These are phyloP conservation scores for Aphanocladium album DNA, from an alignment of 2,329 filamentous ascomycete species.

Conservation along the genomic window DNA sequence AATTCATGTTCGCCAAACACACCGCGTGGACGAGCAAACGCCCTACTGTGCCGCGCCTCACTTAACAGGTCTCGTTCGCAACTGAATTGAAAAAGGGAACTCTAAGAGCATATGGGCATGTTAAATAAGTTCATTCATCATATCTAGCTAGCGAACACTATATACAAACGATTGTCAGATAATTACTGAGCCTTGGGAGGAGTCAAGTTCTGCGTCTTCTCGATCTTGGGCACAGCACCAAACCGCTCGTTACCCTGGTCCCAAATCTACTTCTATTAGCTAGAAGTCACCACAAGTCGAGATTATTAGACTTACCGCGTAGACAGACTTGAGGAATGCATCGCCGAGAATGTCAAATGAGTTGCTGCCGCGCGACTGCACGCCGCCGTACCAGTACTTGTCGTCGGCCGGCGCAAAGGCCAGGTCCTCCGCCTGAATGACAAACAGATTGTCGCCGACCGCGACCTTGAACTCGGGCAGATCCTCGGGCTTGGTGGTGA, in stretches of 20 bases:
- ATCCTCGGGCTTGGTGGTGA: constrained; percentile 31
- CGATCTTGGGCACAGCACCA: constrained; percentile 35
- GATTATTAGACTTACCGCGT: not conserved
- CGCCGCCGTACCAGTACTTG: constrained; percentile 9
- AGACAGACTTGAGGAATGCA: constrained; percentile 7
- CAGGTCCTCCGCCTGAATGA: constrained; percentile 27
- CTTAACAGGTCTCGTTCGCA: too few species aligned
- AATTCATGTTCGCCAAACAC: too few species aligned
- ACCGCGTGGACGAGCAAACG: too few species aligned
- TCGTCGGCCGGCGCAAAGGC: constrained; percentile 8
- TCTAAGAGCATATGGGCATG: too few species aligned
- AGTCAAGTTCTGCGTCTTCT: constrained; percentile 12
- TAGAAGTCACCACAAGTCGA: too few species aligned
- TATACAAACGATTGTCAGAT: not conserved
- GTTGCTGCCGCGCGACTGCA: constrained; percentile 9
- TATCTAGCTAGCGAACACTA: not conserved
- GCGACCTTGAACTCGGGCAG: constrained; percentile 49
- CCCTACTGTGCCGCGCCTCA: too few species aligned
- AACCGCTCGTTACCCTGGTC: constrained; percentile 44
- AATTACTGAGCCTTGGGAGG: not conserved
- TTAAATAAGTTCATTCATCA: too few species aligned
- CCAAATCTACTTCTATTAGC: not conserved
- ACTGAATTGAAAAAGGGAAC: too few species aligned
- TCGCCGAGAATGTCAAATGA: constrained; percentile 8
- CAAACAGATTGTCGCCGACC: constrained; percentile 53